Evolutionary conservation across 495 filamentous ascomycete species (phyloP).

Genomic region (Penicillium simplicissimum): DNA sequence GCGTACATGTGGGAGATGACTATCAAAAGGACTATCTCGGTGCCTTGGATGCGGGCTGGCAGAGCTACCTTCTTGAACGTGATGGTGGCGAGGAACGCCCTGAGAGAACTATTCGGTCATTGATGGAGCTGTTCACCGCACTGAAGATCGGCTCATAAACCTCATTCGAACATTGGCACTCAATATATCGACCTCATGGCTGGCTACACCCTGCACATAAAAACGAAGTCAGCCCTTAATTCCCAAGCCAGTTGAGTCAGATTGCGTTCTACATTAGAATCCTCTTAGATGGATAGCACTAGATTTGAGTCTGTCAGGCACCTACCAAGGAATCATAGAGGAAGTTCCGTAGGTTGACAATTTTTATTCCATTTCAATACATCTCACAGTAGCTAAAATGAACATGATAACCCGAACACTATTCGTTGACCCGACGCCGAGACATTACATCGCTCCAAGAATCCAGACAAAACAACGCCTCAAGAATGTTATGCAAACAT

Average conservation of each 20-base stretch:
- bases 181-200: background rate
- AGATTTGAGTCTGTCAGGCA: background rate
- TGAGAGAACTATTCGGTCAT: conserved; percentile 27
- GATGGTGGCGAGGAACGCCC: conserved; percentile 13
- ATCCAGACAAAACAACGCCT: background rate
- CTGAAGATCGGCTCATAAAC: conserved; percentile 7
- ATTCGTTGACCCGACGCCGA: background rate
- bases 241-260: no score
- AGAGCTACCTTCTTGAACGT: conserved; percentile 52
- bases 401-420: background rate
- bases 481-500: background rate
- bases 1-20: conserved; percentile 71
- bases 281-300: background rate
- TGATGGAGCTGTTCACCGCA: conserved; percentile 31
- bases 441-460: background rate
- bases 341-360: background rate
- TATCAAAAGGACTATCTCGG: conserved; percentile 60
- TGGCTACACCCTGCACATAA: background rate
- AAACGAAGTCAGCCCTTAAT: no score
- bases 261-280: no score
- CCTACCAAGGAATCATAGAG: background rate
- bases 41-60: conserved; percentile 65
- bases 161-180: background rate
- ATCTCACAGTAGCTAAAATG: background rate
- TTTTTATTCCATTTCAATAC: conserved; percentile 2